Evolutionary conservation across 2,329 filamentous ascomycete species (phyloP).

Genomic region (Penicillium polonicum): DNA sequence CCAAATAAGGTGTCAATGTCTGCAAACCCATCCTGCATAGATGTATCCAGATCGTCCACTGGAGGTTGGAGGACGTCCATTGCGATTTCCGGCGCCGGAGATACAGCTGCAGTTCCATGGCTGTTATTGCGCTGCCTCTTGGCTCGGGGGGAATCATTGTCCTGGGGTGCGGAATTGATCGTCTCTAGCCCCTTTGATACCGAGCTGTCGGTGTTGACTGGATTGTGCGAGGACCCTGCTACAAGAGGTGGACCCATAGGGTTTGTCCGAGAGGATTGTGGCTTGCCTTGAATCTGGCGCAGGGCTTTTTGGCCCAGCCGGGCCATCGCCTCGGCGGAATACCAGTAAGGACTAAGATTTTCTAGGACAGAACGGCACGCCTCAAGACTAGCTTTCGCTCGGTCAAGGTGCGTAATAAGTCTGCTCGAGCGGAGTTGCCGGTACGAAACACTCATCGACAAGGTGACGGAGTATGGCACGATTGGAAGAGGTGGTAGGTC

Average conservation of each 20-base stretch:
- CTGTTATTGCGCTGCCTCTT: slow-evolving; percentile 1
- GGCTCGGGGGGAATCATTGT: background rate
- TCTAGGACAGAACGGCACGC: slow-evolving; percentile 39
- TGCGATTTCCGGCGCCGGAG: slow-evolving; percentile 10
- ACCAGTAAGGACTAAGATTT: slow-evolving; percentile 37
- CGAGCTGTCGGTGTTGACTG: background rate
- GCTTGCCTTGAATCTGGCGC: slow-evolving; percentile 28
- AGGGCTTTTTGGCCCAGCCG: slow-evolving; percentile 41
- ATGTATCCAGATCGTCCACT: slow-evolving; percentile 39
- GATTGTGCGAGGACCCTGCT: background rate
- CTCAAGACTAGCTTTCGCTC: slow-evolving; percentile 38
- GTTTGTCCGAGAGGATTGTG: background rate
- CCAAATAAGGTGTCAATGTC: slow-evolving; percentile 39
- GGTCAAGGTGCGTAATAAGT: slow-evolving; percentile 41
- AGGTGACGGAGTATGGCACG: slow-evolving; percentile 55
- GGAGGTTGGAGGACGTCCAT: slow-evolving; percentile 43
- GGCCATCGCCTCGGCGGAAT: slow-evolving; percentile 45
- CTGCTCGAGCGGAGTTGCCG: slow-evolving; percentile 55
- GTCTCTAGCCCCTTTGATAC: background rate
- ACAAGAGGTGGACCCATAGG: background rate
- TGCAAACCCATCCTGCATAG: slow-evolving; percentile 28
- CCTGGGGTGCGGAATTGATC: background rate
- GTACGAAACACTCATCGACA: slow-evolving; percentile 58
- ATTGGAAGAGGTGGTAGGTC: slow-evolving; percentile 54
- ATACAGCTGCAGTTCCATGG: background rate